Base-by-base conservation (phyloP, 768 basidiomycete genomes). In the Agaricus sinodeliciosus region DNA sequence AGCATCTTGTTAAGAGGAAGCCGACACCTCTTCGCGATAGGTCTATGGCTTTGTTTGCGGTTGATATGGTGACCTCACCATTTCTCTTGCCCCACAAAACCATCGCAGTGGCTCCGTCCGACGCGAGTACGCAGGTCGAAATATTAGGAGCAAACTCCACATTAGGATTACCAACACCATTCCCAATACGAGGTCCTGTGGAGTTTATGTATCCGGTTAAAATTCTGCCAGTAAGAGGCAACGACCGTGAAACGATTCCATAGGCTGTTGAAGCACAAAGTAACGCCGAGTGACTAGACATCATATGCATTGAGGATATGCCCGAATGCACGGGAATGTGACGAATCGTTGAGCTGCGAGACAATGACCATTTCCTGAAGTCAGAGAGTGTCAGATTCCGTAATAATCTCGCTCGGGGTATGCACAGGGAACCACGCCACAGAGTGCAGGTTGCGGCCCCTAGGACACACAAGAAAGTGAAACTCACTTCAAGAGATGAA, bases 91-190 rank as follows among this genome's bases (percentile, higher is more conserved):
- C 90, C 90, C 90, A 92, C 5, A 80, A 68, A 11, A 87, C 72
- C 50, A 79, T 81, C 9, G 79, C 87, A 0, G 82, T 82, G 4
- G 79, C 78, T 3, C 85, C 84, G 22, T 80, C 78, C 0, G 86
- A 83, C 15, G 75, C 60, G 19, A 90, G 66, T 3, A 72, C 67
- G 55, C 83, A 85, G 0, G 73, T 64, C 12, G 83, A 79, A 9
- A 89, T 74, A 48, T 88, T 74, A 2, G 87, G 85, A 1, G 78
- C 74, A 56, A 90, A 85, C 59, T 90, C 86, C 11, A 78, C 77
- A 58, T 89, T 88, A 3, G 85, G 87, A 59, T 90, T 89, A 3
- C 84, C 85, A 48, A 81, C 75, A 2, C 84, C 82, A 15, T 81
- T 57, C 5, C 82, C 84, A 37, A 75, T 69, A 9, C 78, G 75